These are phyloP conservation scores for Euphrasia confusa DNA, from an alignment of 257 asterid species.

Conservation along the genomic window DNA sequence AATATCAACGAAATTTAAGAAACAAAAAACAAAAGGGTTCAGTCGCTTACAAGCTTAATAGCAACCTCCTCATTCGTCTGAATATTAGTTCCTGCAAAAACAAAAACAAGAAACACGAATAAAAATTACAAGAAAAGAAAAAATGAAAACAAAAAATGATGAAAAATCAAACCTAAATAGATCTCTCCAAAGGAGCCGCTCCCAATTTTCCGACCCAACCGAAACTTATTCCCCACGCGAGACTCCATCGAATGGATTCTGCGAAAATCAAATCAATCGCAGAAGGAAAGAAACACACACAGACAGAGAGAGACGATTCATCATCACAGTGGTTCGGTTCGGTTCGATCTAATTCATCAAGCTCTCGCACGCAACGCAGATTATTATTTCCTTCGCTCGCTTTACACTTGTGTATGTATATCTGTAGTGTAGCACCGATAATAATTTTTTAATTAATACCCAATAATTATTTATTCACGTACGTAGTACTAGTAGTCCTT, in stretches of 20 bases:
- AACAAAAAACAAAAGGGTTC: neutral
- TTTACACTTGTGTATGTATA: neutral
- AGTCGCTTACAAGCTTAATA: slow-evolving; percentile 49
- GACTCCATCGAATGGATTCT: slow-evolving; percentile 43
- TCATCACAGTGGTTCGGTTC: slow-evolving; percentile 5
- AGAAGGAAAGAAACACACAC: neutral
- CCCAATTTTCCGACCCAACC: slow-evolving; percentile 82
- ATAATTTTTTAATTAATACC: neutral
- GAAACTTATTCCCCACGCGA: slow-evolving; percentile 67
- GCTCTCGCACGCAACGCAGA: neutral
- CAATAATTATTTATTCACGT: too few species aligned
- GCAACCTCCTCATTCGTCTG: slow-evolving; percentile 78
- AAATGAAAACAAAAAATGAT: slow-evolving; percentile 7
- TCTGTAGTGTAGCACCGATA: slow-evolving; percentile 9
- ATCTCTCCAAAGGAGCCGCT: slow-evolving; percentile 96
- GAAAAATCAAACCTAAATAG: slow-evolving; percentile 52
- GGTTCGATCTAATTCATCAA: slow-evolving; percentile 30
- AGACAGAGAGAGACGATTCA: slow-evolving; percentile 13
- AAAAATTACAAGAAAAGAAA: neutral
- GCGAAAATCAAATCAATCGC: slow-evolving; percentile 16
- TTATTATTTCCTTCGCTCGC: slow-evolving; percentile 3
- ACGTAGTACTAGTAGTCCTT: too few species aligned
- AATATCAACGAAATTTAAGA: neutral
- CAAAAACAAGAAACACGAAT: neutral
- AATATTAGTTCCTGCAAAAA: slow-evolving; percentile 47